Conservation (phyloP, 345 rosid genomes). For the Citrus sp. region DNA sequence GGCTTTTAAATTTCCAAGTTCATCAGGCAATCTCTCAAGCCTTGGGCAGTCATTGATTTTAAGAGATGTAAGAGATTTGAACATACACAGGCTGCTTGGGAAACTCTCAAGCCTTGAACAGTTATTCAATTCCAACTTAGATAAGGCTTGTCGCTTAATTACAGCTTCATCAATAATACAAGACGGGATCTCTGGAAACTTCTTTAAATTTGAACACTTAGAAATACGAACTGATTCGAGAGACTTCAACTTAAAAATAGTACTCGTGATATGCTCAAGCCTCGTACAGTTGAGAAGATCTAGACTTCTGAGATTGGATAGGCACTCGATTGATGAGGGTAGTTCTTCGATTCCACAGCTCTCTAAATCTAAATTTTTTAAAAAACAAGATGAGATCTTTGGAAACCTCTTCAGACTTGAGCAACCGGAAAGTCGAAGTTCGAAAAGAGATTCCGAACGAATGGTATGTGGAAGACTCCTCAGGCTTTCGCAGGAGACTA, state of each 20-base stretch:
- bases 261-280: no score
- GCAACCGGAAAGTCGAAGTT: no score
- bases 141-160: not conserved
- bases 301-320: no score
- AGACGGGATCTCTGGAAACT: not conserved
- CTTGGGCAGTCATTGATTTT: not conserved
- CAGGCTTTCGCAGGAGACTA: no score
- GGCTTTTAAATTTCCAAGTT: not conserved
- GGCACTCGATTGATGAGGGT: no score
- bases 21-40: not conserved
- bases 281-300: no score
- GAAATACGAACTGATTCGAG: no score
- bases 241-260: no score
- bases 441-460: no score
- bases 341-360: not conserved
- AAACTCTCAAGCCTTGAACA: not conserved
- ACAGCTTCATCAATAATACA: not conserved
- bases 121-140: not conserved
- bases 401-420: no score
- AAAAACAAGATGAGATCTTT: no score
- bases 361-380: not conserved
- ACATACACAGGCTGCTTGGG: constrained; percentile 17
- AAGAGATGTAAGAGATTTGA: not conserved
- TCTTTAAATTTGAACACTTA: no score
- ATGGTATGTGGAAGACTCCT: not conserved